These are phyloP conservation scores for Neurospora sp. DNA, from an alignment of 495 filamentous ascomycete species.

Conservation along the genomic window DNA sequence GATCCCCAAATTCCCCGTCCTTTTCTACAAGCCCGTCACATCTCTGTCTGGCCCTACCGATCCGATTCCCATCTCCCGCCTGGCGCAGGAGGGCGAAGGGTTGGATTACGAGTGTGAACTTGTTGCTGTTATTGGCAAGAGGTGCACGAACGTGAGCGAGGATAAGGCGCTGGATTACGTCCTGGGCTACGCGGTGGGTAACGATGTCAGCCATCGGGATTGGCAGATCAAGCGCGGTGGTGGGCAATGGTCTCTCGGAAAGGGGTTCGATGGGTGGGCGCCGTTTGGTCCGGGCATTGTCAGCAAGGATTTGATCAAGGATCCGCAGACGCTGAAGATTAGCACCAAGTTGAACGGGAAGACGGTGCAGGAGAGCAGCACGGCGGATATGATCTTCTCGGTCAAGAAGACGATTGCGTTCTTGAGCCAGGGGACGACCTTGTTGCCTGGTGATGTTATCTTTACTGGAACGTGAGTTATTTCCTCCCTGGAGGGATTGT, in stretches of 20 bases:
- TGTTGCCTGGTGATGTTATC: constrained; percentile 71
- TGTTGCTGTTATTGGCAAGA: constrained; percentile 65
- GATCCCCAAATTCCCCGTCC: constrained; percentile 63
- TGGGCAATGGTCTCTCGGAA: constrained; percentile 73
- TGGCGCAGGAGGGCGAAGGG: constrained; percentile 49
- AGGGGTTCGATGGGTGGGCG: constrained; percentile 87
- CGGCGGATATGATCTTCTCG: constrained; percentile 73
- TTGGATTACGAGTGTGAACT: constrained; percentile 84
- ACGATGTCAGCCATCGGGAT: constrained; percentile 76
- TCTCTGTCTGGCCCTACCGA: constrained; percentile 60
- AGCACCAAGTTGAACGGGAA: constrained; percentile 61
- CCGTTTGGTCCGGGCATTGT: constrained; percentile 78
- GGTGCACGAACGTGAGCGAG: constrained; percentile 57
- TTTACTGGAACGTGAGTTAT: constrained; percentile 72
- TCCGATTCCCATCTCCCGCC: constrained; percentile 50
- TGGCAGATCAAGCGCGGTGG: constrained; percentile 74
- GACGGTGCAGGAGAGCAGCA: constrained; percentile 62
- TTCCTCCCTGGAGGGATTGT: neutral
- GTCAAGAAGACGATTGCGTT: constrained; percentile 66
- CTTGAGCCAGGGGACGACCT: constrained; percentile 65
- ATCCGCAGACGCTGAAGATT: constrained; percentile 61
- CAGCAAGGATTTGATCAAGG: constrained; percentile 49
- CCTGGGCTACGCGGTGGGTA: constrained; percentile 69
- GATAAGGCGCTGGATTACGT: constrained; percentile 61
- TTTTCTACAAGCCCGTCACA: constrained; percentile 79